phyloP scores from a whole-genome alignment of 129 eudicot genomes.

The Escallonia rubra region DNA sequence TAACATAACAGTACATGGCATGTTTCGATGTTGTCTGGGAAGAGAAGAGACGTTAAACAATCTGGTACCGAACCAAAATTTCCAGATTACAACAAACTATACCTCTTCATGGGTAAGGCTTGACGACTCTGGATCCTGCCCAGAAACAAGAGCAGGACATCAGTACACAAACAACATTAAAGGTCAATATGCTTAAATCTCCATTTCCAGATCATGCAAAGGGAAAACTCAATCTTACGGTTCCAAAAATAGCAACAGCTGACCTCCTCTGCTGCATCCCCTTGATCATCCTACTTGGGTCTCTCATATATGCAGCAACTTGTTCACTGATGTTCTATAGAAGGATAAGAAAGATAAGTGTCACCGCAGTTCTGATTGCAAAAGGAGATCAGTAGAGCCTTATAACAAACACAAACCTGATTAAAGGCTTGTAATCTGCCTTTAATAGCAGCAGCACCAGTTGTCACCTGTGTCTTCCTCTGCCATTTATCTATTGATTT shows the following conservation, averaged over 20 bases:
- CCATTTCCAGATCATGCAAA: neutral
- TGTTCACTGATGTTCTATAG: constrained; percentile 80
- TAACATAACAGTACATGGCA: no score
- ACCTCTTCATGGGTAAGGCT: constrained; percentile 43
- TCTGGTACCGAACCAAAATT: neutral
- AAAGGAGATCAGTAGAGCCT: constrained; percentile 5
- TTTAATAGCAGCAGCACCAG: constrained; percentile 76
- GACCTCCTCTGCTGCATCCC: constrained; percentile 86
- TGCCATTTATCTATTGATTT: constrained; percentile 90
- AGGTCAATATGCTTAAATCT: neutral
- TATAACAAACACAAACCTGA: constrained; percentile 55
- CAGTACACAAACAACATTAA: constrained; percentile 1
- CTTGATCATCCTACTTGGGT: constrained; percentile 85
- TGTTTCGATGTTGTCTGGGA: no score
- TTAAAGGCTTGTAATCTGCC: constrained; percentile 72
- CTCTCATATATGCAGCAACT: constrained; percentile 90
- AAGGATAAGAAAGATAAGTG: neutral
- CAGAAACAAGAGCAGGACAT: constrained; percentile 8
- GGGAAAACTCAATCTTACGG: constrained; percentile 38
- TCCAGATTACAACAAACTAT: neutral
- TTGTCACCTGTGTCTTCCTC: constrained; percentile 75
- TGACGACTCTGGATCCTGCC: constrained; percentile 41
- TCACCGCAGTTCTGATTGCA: neutral
- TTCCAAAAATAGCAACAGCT: constrained; percentile 68
- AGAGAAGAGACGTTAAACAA: no score